Evolutionary conservation across 2,329 filamentous ascomycete genomes (phyloP).

Genomic region (Hansfordia pulvinata): DNA sequence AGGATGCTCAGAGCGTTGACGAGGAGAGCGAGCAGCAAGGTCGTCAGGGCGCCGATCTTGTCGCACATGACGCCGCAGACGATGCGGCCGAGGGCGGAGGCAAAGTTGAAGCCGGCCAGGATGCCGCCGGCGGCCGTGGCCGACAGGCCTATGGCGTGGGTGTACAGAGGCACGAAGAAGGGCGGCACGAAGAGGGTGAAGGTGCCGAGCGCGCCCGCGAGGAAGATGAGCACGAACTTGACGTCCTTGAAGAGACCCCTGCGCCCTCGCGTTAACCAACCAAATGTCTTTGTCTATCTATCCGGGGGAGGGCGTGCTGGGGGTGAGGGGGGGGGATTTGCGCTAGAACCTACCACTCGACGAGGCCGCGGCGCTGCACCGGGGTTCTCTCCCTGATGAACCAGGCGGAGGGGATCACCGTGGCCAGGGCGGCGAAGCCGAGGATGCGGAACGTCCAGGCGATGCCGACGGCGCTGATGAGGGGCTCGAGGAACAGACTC

Average conservation of each 20-base stretch:
- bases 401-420: constrained; percentile 40
- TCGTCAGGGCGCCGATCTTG: constrained; percentile 38
- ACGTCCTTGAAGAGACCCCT: constrained; percentile 37
- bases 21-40: constrained; percentile 33
- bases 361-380: constrained; percentile 21
- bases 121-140: constrained; percentile 39
- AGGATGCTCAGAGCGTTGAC: constrained; percentile 44
- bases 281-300: constrained; percentile 3
- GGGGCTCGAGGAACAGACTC: constrained; percentile 23
- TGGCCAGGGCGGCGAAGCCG: constrained; percentile 35
- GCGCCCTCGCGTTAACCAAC: too few species aligned
- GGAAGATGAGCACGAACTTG: constrained; percentile 37
- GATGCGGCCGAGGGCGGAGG: constrained; percentile 44
- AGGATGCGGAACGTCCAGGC: constrained; percentile 39
- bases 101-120: constrained; percentile 47
- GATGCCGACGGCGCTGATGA: constrained; percentile 25
- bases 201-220: constrained; percentile 38
- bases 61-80: constrained; percentile 39
- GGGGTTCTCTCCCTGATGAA: constrained; percentile 34
- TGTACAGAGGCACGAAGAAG: constrained; percentile 46
- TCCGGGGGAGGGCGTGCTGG: constrained; percentile 3
- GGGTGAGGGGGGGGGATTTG: too few species aligned
- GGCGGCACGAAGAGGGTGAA: constrained; percentile 48
- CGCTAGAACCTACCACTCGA: constrained; percentile 44
- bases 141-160: constrained; percentile 36